These are phyloP conservation scores for Fusarium miscanthi DNA, from an alignment of 2,329 filamentous ascomycete species.

Conservation along the genomic window DNA sequence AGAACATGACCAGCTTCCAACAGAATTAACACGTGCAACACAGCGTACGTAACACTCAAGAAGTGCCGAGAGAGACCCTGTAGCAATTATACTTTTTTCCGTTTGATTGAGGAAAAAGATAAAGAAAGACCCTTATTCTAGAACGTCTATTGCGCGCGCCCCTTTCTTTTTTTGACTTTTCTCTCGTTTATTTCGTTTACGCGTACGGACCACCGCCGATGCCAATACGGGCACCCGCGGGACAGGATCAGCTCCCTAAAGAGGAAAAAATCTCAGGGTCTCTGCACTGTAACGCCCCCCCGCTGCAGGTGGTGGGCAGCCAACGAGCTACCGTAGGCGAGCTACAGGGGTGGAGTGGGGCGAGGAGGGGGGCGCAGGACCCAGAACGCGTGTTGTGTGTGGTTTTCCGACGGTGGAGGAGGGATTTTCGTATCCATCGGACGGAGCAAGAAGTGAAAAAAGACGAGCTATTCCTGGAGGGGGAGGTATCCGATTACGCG, in stretches of 20 bases:
- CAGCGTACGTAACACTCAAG: neutral
- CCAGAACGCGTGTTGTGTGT: constrained; percentile 4
- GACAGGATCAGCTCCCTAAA: neutral
- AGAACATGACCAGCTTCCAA: neutral
- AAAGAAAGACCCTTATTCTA: neutral
- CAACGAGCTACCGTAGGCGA: too few species aligned
- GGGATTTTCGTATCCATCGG: constrained; percentile 26
- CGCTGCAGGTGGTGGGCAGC: neutral
- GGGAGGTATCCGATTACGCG: constrained; percentile 23
- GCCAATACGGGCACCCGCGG: neutral
- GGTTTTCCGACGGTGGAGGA: constrained; percentile 10
- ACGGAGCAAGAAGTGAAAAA: neutral
- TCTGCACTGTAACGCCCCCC: constrained; percentile 8
- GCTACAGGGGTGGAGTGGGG: neutral
- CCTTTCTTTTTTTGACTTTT: neutral
- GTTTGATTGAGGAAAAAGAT: too few species aligned
- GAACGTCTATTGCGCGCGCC: neutral
- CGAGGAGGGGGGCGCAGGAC: neutral
- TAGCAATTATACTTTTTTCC: neutral
- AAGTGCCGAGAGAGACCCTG: neutral
- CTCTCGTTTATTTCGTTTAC: neutral
- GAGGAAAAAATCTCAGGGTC: constrained; percentile 4
- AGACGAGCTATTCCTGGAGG: constrained; percentile 1
- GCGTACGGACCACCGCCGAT: neutral
- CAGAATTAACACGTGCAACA: neutral